Conservation (phyloP, 164 flowering plant genomes). For the Nymphaea colorata region DNA sequence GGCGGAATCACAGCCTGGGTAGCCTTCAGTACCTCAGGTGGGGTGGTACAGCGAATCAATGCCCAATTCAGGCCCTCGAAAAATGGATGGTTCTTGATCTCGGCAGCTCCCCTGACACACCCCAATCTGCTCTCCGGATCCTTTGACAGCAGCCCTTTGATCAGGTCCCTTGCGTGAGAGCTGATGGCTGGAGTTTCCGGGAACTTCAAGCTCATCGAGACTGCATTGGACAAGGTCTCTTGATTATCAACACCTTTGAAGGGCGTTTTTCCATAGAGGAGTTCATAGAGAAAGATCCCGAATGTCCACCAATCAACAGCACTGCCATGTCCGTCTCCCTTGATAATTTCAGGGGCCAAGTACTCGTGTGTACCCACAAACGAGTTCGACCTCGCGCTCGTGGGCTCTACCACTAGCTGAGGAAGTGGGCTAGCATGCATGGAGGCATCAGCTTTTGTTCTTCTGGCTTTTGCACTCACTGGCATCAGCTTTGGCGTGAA, state of each 20-base stretch:
- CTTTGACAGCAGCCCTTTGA: constrained; percentile 46
- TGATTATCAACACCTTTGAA: constrained; percentile 71
- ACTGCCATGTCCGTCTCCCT: constrained; percentile 82
- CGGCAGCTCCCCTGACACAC: constrained; percentile 68
- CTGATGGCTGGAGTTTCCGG: constrained; percentile 50
- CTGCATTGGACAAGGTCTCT: constrained; percentile 63
- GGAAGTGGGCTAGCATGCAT: constrained; percentile 30
- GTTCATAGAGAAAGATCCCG: constrained; percentile 76
- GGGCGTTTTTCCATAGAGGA: constrained; percentile 69
- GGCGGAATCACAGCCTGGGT: neutral
- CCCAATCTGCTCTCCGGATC: constrained; percentile 73
- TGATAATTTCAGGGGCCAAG: constrained; percentile 83
- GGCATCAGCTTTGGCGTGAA: constrained; percentile 33
- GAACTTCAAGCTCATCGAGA: constrained; percentile 49
- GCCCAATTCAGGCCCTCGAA: constrained; percentile 88
- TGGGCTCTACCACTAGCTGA: constrained; percentile 80
- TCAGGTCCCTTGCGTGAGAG: constrained; percentile 59
- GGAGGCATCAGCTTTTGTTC: neutral
- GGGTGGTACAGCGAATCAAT: constrained; percentile 56
- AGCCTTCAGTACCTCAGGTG: constrained; percentile 33
- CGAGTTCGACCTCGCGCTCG: constrained; percentile 75
- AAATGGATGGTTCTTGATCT: constrained; percentile 73
- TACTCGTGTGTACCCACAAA: constrained; percentile 93
- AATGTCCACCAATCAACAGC: constrained; percentile 95
- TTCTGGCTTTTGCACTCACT: neutral